Evolutionary conservation across 2,329 filamentous ascomycete genomes (phyloP).

Genomic region (Aspergillus sclerotialis): DNA sequence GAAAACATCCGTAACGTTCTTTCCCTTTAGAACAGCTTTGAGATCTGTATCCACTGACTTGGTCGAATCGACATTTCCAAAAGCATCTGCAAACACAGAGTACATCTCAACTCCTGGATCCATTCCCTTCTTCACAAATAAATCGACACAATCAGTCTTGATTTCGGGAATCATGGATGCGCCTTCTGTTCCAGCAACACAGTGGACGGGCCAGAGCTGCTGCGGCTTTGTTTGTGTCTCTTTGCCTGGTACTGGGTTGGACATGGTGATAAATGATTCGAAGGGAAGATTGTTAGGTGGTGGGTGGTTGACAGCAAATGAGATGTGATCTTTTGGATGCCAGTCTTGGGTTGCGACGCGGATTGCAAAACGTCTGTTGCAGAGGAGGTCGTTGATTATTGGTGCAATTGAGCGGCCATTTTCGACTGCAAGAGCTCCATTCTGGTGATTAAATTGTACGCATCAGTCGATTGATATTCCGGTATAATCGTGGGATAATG

Average conservation of each 20-base stretch:
- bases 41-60: conserved; percentile 52
- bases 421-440: conserved; percentile 76
- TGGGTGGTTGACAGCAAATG: conserved; percentile 75
- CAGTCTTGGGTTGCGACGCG: conserved; percentile 88
- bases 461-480: conserved; percentile 6
- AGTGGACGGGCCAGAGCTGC: conserved; percentile 84
- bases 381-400: conserved; percentile 67
- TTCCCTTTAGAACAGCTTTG: conserved; percentile 48
- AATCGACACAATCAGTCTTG: conserved; percentile 51
- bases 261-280: conserved; percentile 55
- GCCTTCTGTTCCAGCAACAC: conserved; percentile 67
- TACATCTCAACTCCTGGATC: conserved; percentile 81
- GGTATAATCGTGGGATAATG: too few species aligned
- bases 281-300: conserved; percentile 60
- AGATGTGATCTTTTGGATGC: conserved; percentile 77
- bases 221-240: conserved; percentile 56
- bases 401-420: conserved; percentile 64
- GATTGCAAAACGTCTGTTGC: conserved; percentile 57
- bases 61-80: conserved; percentile 42
- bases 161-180: conserved; percentile 69
- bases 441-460: conserved; percentile 41
- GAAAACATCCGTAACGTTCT: conserved; percentile 68
- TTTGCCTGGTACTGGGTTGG: conserved; percentile 42
- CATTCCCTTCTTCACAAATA: conserved; percentile 70
- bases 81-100: conserved; percentile 79